A percentile compares a stretch with the other conserved stretches of the same genome.
These are phyloP conservation scores for Fonsecaea erecta DNA, from an alignment of 2,329 filamentous ascomycete genomes.

Conservation along the genomic window DNA sequence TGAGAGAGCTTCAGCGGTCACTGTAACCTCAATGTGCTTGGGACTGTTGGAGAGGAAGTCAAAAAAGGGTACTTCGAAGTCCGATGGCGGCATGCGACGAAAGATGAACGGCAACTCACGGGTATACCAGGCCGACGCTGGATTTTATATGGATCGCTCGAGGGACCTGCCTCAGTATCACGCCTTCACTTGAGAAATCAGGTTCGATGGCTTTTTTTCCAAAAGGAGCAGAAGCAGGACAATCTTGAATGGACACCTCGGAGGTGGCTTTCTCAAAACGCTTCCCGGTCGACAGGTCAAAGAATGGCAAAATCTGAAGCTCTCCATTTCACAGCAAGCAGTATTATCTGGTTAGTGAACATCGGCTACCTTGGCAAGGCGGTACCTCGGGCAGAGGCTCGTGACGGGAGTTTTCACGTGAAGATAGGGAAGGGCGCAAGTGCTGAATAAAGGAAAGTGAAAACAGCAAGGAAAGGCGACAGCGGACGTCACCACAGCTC, in stretches of 20 bases:
- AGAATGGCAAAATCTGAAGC: not conserved
- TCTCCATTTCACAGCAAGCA: not conserved
- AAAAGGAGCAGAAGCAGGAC: not conserved
- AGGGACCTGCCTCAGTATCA: not conserved
- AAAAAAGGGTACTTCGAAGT: not conserved
- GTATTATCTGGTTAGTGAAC: constrained; percentile 26
- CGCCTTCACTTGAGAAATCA: not conserved
- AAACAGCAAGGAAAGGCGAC: constrained; percentile 15
- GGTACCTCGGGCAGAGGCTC: not conserved
- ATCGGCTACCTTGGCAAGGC: constrained; percentile 4
- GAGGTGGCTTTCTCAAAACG: not conserved
- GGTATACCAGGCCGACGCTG: not conserved
- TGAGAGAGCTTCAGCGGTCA: not conserved
- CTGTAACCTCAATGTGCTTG: not conserved
- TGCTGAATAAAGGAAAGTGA: constrained; percentile 10
- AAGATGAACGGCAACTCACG: not conserved
- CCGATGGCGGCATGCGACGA: not conserved
- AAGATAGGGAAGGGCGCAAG: not conserved
- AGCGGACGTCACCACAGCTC: not conserved
- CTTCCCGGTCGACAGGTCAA: not conserved
- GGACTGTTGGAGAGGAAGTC: not conserved
- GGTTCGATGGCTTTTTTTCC: not conserved
- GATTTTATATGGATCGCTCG: not conserved
- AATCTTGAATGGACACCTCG: not conserved
- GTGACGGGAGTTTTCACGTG: not conserved